Conservation (phyloP, 768 basidiomycete species). For the Mycena albidolilacea region DNA sequence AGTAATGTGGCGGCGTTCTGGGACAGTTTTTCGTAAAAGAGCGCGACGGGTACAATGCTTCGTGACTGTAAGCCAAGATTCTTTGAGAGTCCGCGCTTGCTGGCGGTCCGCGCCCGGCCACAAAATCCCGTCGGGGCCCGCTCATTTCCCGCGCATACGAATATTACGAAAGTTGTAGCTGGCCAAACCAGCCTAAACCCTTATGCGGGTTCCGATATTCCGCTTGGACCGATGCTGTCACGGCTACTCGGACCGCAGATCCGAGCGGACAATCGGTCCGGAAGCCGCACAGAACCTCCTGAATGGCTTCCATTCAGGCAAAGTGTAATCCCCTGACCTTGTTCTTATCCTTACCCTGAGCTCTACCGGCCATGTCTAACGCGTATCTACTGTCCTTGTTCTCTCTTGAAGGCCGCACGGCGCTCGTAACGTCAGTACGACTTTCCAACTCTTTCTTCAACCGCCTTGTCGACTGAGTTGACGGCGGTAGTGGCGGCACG, state of each 20-base stretch:
- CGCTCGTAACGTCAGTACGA: conserved; percentile 35
- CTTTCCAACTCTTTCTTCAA: not conserved
- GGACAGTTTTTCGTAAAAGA: too few relatives aligned
- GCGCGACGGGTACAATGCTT: too few relatives aligned
- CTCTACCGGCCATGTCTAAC: conserved; percentile 9
- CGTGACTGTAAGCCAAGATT: too few relatives aligned
- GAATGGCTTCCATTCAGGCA: conserved; percentile 7
- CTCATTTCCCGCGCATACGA: not conserved
- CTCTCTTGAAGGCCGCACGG: conserved; percentile 36
- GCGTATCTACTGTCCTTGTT: conserved; percentile 33
- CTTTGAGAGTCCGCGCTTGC: too few relatives aligned
- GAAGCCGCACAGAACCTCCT: not conserved
- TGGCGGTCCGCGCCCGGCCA: too few relatives aligned
- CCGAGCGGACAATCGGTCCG: conserved; percentile 3
- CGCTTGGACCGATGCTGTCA: conserved; percentile 11
- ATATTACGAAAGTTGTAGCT: too few relatives aligned
- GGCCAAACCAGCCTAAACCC: not conserved
- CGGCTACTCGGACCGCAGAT: not conserved
- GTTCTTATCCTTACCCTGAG: not conserved
- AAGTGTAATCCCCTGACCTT: not conserved
- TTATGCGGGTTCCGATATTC: not conserved
- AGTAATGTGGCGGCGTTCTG: too few relatives aligned
- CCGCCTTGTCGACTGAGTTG: not conserved
- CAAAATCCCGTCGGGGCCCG: too few relatives aligned
- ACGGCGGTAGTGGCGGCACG: conserved; percentile 35